A percentile compares a stretch with the other conserved stretches of the same genome.
Evolutionary conservation across 345 rosid species (phyloP).

Genomic region (Stellera chamaejasme): DNA sequence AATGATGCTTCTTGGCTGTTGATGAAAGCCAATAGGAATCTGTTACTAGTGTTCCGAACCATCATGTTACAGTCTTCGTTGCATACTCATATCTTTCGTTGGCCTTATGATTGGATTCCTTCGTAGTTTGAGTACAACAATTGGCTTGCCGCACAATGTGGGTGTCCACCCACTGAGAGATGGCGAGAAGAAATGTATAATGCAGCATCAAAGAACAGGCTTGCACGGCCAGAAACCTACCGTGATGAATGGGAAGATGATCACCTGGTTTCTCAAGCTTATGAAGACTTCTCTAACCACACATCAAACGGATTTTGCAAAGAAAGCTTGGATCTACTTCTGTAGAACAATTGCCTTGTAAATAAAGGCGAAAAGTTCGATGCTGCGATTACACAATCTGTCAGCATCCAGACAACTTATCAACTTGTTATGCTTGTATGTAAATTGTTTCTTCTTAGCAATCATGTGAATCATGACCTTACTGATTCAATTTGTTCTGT

Average conservation of each 20-base stretch:
- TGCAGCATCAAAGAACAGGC: constrained; percentile 2
- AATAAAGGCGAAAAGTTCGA: too few relatives aligned
- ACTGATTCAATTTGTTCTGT: too few relatives aligned
- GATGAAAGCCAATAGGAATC: too few relatives aligned
- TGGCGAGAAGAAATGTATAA: constrained; percentile 50
- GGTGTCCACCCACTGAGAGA: constrained; percentile 26
- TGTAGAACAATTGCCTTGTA: too few relatives aligned
- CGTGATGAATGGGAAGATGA: constrained; percentile 66
- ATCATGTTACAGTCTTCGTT: too few relatives aligned
- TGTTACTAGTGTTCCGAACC: too few relatives aligned
- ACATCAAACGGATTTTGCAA: constrained; percentile 7
- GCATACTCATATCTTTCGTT: too few relatives aligned
- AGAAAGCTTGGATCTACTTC: not conserved
- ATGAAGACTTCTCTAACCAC: constrained; percentile 35
- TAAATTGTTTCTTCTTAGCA: too few relatives aligned
- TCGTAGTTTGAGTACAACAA: constrained; percentile 44
- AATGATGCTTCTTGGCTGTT: not conserved
- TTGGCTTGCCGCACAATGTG: constrained; percentile 51
- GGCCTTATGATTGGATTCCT: not conserved
- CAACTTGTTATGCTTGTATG: too few relatives aligned
- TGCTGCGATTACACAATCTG: too few relatives aligned
- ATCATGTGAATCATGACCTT: too few relatives aligned
- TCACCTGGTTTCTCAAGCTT: constrained; percentile 36
- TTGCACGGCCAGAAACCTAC: constrained; percentile 25
- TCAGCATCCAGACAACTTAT: too few relatives aligned